A percentile compares a stretch with the other conserved stretches of the same genome.
phyloP scores from a whole-genome alignment of 306 rosid genomes.

The Luffa aegyptiaca region DNA sequence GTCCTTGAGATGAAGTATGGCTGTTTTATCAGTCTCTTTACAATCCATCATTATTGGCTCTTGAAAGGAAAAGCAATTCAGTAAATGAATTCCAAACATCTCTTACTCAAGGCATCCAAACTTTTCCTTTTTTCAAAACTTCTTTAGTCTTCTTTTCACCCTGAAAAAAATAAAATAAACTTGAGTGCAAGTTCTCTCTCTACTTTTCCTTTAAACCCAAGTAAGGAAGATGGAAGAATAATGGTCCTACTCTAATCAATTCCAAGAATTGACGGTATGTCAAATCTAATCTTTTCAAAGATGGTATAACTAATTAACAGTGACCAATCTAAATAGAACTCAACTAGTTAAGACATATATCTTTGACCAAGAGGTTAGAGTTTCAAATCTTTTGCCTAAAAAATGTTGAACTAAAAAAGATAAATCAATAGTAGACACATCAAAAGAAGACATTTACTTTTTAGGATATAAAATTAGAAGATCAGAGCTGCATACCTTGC shows the following conservation, averaged over 20 bases:
- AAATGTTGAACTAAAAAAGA: too few species aligned
- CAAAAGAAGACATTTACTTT: not conserved
- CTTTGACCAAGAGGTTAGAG: too few species aligned
- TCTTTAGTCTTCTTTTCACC: not conserved
- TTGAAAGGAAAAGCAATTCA: not conserved
- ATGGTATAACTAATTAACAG: not conserved
- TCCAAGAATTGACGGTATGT: not conserved
- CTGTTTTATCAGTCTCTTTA: not conserved
- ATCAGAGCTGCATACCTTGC: not conserved
- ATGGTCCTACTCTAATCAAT: not conserved
- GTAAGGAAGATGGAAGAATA: not conserved
- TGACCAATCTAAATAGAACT: not conserved
- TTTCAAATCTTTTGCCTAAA: too few species aligned
- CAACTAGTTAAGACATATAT: too few species aligned
- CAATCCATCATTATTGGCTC: not conserved
- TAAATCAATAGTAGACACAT: not conserved
- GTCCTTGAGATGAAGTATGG: not conserved
- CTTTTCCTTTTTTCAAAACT: not conserved
- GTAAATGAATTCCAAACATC: not conserved
- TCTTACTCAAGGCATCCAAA: not conserved
- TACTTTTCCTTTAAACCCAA: not conserved
- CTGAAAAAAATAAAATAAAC: not conserved
- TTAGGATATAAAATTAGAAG: not conserved
- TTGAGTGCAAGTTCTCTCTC: not conserved
- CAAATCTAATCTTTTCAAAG: not conserved